Conservation (phyloP, 192 early-diverging fungal genomes). For the Umbelopsis sp. region DNA sequence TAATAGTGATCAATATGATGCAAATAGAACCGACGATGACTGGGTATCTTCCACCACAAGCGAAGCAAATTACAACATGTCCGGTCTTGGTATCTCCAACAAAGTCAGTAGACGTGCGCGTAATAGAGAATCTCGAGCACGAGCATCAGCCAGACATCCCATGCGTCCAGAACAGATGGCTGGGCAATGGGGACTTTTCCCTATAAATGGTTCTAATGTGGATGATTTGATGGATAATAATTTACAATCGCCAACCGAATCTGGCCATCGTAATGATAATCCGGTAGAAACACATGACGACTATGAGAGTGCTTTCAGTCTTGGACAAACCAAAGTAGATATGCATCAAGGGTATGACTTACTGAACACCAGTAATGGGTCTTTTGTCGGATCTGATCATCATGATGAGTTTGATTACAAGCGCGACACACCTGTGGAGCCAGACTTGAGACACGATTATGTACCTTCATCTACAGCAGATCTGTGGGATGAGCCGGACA, state of each 20-base stretch:
- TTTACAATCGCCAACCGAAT: background rate
- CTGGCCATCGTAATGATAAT: background rate
- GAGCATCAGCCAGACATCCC: background rate
- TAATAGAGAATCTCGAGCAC: background rate
- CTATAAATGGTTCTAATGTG: background rate
- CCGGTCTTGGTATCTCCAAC: background rate
- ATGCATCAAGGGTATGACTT: too few species aligned
- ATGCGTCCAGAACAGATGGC: constrained; percentile 8
- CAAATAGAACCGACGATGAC: constrained; percentile 4
- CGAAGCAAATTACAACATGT: background rate
- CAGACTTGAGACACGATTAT: background rate
- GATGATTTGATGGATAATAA: background rate
- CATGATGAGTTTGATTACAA: background rate
- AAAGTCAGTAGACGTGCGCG: background rate
- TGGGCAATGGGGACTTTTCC: background rate
- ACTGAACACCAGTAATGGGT: too few species aligned
- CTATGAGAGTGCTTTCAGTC: background rate
- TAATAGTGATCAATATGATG: background rate
- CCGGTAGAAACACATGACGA: background rate
- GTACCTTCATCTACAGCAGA: background rate
- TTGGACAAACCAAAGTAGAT: too few species aligned
- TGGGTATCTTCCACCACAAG: constrained; percentile 4
- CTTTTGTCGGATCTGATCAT: background rate
- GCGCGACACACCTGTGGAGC: background rate
- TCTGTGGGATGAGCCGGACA: background rate